These are phyloP conservation scores for Malus sylvestris DNA, from an alignment of 306 rosid genomes.

Conservation along the genomic window DNA sequence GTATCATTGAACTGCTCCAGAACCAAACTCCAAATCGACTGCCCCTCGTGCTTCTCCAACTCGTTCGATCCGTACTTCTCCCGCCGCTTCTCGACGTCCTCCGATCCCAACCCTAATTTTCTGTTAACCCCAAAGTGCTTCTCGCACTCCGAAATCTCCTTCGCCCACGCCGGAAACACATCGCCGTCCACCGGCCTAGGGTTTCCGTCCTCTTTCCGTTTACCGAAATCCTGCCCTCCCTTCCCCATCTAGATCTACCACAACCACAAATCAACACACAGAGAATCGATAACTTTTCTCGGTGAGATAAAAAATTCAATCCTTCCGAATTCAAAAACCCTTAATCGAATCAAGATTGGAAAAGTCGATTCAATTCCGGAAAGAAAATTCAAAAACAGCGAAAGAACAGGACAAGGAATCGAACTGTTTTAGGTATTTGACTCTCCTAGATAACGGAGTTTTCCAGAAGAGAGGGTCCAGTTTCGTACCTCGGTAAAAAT, in stretches of 20 bases:
- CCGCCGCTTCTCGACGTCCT: slow-evolving; percentile 46
- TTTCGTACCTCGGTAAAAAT: not conserved
- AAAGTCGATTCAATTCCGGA: not conserved
- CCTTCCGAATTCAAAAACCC: not conserved
- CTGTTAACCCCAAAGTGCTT: slow-evolving; percentile 47
- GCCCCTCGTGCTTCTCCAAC: slow-evolving; percentile 77
- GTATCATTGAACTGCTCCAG: slow-evolving; percentile 87
- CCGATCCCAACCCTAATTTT: slow-evolving; percentile 29
- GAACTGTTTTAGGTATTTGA: not conserved
- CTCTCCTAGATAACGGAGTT: not conserved
- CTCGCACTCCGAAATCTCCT: slow-evolving; percentile 59
- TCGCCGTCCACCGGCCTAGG: slow-evolving; percentile 17
- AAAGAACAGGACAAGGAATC: not conserved
- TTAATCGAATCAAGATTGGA: not conserved
- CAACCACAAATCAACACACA: not conserved
- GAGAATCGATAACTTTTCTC: not conserved
- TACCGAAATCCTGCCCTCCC: slow-evolving; percentile 49
- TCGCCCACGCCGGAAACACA: slow-evolving; percentile 64
- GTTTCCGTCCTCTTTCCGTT: slow-evolving; percentile 23
- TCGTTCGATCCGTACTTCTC: slow-evolving; percentile 65
- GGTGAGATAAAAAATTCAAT: not conserved
- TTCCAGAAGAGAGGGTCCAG: not conserved
- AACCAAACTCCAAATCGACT: slow-evolving; percentile 57
- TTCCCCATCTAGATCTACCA: slow-evolving; percentile 44
- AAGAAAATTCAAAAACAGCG: not conserved